phyloP scores from a whole-genome alignment of 345 rosid genomes.

The Brassica cretica region DNA sequence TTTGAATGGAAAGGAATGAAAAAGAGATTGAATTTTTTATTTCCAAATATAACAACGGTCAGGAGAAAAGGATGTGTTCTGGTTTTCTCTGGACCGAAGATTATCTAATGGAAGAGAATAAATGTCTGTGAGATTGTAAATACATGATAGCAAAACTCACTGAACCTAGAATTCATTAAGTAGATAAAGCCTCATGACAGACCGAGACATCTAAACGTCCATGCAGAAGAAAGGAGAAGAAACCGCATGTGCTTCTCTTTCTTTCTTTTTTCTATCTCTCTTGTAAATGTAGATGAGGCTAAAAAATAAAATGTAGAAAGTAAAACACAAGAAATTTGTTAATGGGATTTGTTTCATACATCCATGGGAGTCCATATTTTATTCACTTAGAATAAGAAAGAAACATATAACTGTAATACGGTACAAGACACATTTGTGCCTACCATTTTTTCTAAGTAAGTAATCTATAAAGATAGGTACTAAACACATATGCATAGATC shows the following conservation, averaged over 20 bases:
- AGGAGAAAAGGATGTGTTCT: slow-evolving; percentile 4
- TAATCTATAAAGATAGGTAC: no score
- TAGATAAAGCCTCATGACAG: neutral
- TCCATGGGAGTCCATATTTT: no score
- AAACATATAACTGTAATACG: no score
- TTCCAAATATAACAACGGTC: slow-evolving; percentile 17
- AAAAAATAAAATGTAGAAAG: no score
- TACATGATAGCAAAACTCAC: neutral
- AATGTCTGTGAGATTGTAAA: neutral
- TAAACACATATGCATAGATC: no score
- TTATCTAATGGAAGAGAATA: slow-evolving; percentile 9
- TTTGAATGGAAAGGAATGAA: neutral
- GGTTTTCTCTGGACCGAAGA: neutral
- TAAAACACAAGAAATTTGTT: no score
- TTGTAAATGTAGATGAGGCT: no score
- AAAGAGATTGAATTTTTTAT: neutral
- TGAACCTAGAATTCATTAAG: neutral
- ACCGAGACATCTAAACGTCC: neutral
- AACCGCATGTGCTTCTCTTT: neutral
- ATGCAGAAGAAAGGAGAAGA: neutral
- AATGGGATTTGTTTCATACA: no score
- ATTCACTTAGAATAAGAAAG: no score
- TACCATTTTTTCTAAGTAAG: no score
- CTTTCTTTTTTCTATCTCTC: neutral
- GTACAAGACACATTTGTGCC: no score